Conservation (phyloP, 148 eudicot genomes). For the Diospyros lotus region DNA sequence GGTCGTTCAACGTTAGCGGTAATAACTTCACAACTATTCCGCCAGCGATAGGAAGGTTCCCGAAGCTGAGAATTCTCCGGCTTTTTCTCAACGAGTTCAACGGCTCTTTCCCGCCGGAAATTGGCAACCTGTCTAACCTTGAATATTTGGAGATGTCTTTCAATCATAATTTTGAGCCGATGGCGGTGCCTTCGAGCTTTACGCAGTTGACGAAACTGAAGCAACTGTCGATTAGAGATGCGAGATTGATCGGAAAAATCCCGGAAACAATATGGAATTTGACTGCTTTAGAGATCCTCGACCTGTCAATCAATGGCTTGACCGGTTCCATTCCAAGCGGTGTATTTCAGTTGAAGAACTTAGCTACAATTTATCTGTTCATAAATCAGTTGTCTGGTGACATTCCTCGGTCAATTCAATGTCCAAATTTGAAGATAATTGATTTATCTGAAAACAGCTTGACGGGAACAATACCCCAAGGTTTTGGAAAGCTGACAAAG, state of each 20-base stretch:
- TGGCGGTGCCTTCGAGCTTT: conserved; percentile 5
- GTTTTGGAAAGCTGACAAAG: not conserved
- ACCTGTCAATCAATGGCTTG: conserved; percentile 10
- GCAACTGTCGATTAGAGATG: not conserved
- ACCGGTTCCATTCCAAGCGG: conserved; percentile 11
- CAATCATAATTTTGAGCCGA: conserved; percentile 1
- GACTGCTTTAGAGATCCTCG: not conserved
- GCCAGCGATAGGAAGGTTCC: conserved; percentile 8
- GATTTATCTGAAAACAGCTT: not conserved
- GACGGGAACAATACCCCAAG: not conserved
- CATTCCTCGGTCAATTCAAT: not conserved
- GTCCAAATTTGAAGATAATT: not conserved
- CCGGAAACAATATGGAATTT: conserved; percentile 9
- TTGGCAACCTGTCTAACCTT: not conserved
- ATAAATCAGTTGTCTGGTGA: conserved; percentile 8
- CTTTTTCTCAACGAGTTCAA: not conserved
- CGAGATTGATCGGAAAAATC: conserved; percentile 6
- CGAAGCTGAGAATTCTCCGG: conserved; percentile 5
- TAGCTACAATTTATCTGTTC: not conserved
- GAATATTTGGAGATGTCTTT: not conserved
- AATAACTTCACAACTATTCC: conserved; percentile 25
- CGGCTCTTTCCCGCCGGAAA: not conserved
- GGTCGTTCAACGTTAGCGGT: conserved; percentile 1
- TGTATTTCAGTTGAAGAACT: conserved; percentile 10
- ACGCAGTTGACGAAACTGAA: conserved; percentile 5